These are phyloP conservation scores for Fusarium keratoplasticum DNA, from an alignment of 2,329 filamentous ascomycete species.

Conservation along the genomic window DNA sequence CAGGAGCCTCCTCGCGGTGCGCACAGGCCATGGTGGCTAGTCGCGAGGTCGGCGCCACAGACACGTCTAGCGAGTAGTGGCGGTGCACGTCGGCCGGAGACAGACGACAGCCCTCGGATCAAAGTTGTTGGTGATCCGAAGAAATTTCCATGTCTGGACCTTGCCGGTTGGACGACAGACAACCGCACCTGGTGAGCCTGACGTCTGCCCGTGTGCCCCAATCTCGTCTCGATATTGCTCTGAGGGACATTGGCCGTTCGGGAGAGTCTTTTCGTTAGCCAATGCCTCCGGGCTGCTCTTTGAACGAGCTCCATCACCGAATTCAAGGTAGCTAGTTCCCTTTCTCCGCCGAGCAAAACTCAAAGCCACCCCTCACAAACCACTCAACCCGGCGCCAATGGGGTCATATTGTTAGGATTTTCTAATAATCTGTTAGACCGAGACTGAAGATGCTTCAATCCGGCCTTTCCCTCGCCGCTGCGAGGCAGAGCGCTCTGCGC, in stretches of 20 bases:
- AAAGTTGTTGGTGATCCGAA: conserved; percentile 44
- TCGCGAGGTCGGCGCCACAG: conserved; percentile 33
- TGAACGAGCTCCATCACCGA: conserved; percentile 18
- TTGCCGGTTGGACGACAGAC: conserved; percentile 23
- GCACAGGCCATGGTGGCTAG: conserved; percentile 43
- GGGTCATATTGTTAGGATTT: conserved; percentile 7
- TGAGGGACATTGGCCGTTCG: conserved; percentile 15
- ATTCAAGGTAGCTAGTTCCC: conserved; percentile 11
- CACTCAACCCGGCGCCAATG: conserved; percentile 28
- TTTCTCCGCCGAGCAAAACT: conserved; percentile 27
- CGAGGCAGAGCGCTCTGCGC: conserved; percentile 45
- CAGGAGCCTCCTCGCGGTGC: conserved; percentile 37
- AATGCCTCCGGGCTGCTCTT: conserved; percentile 14
- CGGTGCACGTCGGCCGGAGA: conserved; percentile 25
- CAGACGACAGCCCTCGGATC: conserved; percentile 22
- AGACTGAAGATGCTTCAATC: conserved; percentile 47
- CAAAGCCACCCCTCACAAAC: conserved; percentile 12
- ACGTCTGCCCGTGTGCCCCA: conserved; percentile 24
- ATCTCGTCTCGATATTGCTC: conserved; percentile 6
- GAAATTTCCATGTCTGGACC: conserved; percentile 42
- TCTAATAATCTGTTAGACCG: background rate
- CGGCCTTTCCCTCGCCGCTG: conserved; percentile 45
- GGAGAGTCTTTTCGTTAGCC: conserved; percentile 13
- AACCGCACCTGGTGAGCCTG: conserved; percentile 32
- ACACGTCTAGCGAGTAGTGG: conserved; percentile 32